phyloP scores from a whole-genome alignment of 306 rosid species.

The Cucumis sativus region DNA sequence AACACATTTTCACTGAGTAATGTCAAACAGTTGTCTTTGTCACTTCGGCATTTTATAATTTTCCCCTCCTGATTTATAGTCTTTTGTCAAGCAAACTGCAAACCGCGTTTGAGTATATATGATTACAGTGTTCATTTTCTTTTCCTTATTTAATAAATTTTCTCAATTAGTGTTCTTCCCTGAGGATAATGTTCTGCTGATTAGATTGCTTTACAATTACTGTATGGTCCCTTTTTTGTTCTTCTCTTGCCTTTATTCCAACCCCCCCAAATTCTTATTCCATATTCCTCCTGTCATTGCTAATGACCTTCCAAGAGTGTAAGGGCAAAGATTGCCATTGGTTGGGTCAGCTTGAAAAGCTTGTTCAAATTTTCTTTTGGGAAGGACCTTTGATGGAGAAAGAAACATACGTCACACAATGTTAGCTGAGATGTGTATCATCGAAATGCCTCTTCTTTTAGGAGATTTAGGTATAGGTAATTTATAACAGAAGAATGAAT shows the following conservation, averaged over 20 bases:
- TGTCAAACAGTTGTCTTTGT: not conserved
- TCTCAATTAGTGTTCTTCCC: not conserved
- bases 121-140: not conserved
- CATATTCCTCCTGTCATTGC: not conserved
- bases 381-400: not conserved
- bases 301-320: not conserved
- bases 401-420: not conserved
- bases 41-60: not conserved
- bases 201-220: not conserved
- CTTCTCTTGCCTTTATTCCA: not conserved
- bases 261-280: not conserved
- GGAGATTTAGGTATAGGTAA: not conserved
- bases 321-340: not conserved
- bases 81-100: not conserved
- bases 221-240: not conserved
- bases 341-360: not conserved
- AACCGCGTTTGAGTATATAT: not conserved
- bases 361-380: not conserved
- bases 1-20: not conserved
- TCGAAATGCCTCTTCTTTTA: not conserved
- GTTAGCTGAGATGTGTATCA: not conserved
- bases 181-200: not conserved
- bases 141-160: not conserved
- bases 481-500: not conserved
- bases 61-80: not conserved